These are phyloP conservation scores for Linderina pennispora DNA, from an alignment of 192 early-diverging fungal genomes.

Conservation along the genomic window DNA sequence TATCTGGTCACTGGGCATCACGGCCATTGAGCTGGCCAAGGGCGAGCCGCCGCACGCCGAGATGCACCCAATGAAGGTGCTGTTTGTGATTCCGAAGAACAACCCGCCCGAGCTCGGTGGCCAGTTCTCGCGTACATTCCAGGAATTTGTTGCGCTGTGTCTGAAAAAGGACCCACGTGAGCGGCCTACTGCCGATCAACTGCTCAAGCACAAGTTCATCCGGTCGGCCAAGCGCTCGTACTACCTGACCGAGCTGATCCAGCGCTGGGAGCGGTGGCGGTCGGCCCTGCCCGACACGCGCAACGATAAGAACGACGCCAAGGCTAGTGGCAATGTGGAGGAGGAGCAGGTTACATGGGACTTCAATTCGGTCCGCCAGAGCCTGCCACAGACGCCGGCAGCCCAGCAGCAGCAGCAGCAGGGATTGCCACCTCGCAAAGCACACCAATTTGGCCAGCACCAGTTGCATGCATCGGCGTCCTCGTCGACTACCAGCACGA, in stretches of 20 bases:
- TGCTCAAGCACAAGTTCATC: slow-evolving; percentile 86
- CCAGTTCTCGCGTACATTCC: slow-evolving; percentile 73
- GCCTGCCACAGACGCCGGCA: slow-evolving; percentile 30
- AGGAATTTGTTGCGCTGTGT: slow-evolving; percentile 84
- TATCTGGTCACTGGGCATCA: slow-evolving; percentile 97
- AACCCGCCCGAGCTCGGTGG: slow-evolving; percentile 77
- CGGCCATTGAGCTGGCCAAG: slow-evolving; percentile 92
- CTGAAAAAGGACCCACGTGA: slow-evolving; percentile 79
- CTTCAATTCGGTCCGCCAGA: slow-evolving; percentile 39
- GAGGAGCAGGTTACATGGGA: slow-evolving; percentile 45
- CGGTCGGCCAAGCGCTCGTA: slow-evolving; percentile 75
- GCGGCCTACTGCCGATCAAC: slow-evolving; percentile 83
- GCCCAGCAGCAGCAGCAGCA: slow-evolving; percentile 12
- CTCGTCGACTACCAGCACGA: slow-evolving; percentile 5
- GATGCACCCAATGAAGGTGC: slow-evolving; percentile 90
- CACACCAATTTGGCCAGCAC: slow-evolving; percentile 1
- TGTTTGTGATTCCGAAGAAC: slow-evolving; percentile 91
- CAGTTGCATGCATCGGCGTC: slow-evolving; percentile 9
- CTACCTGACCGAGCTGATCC: slow-evolving; percentile 79
- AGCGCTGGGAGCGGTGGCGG: slow-evolving; percentile 76
- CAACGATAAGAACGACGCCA: slow-evolving; percentile 18
- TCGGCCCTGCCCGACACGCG: slow-evolving; percentile 47
- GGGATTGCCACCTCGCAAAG: slow-evolving; percentile 2
- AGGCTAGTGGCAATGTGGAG: slow-evolving; percentile 6
- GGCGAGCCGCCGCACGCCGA: slow-evolving; percentile 90